Conservation (phyloP, 805 yeast species). For the Candida bentonensis region DNA sequence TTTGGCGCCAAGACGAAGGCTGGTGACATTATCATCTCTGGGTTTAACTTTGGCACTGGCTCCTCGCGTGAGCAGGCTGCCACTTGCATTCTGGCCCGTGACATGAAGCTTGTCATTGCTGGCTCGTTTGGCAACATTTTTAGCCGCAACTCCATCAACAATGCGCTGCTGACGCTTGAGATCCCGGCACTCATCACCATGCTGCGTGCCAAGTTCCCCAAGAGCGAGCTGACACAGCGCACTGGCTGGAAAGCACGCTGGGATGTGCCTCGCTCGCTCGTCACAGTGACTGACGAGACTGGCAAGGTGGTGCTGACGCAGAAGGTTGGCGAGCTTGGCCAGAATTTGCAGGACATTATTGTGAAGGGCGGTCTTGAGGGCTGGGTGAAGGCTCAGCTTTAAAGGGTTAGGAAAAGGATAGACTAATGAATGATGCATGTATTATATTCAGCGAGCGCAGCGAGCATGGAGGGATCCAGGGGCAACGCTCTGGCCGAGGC, state of each 20-base stretch:
- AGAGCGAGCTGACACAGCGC: constrained; percentile 70
- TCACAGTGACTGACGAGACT: constrained; percentile 52
- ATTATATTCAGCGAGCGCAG: too few relatives aligned
- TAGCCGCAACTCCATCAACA: constrained; percentile 90
- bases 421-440: too few relatives aligned
- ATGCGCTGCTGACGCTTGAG: constrained; percentile 86
- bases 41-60: constrained; percentile 96
- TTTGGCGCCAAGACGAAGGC: constrained; percentile 69
- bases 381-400: constrained; percentile 62
- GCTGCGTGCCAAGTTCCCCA: constrained; percentile 55
- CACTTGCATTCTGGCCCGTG: constrained; percentile 91
- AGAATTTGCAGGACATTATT: constrained; percentile 90
- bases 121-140: constrained; percentile 97
- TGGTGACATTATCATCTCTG: constrained; percentile 82
- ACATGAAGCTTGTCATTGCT: constrained; percentile 81
- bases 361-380: constrained; percentile 97
- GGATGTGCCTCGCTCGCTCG: constrained; percentile 81
- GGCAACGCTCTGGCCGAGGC: too few relatives aligned
- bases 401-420: too few relatives aligned
- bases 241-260: constrained; percentile 88
- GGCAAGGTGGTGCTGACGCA: constrained; percentile 51
- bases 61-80: constrained; percentile 99
- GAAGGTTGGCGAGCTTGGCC: constrained; percentile 91
- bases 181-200: constrained; percentile 73
- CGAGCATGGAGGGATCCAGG: too few relatives aligned